Evolutionary conservation across 2,329 filamentous ascomycete species (phyloP), one percentile per base, ranked within the genome.

Genomic region (Colletotrichum sp.): DNA sequence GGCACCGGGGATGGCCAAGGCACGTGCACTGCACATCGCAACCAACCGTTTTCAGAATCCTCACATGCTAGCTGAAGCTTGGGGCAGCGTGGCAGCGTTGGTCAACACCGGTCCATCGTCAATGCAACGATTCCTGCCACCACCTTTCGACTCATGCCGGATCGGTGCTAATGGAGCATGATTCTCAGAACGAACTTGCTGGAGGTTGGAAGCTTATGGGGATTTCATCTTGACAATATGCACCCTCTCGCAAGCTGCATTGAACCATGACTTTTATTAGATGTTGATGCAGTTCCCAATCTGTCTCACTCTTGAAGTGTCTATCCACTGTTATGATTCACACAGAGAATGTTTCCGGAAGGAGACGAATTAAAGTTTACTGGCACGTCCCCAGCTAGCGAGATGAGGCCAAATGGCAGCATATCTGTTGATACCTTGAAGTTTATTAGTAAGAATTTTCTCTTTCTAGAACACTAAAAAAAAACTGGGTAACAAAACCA

Each of bases 11-110:
- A 32, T 21, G n/a, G 44, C n/a, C n/a, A 63, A 65, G 73, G 73
- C 73, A 73, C 73, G 73, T 76, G 73, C 73, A 36, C 59, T 32
- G 26, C 32, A 21, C 49, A 73, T 73, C 70, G 59, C 44, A 52
- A 69, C 70, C 70, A 18, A 57, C 64, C 70, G 63, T 68, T 76
- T 73, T 64, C 73, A 76, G 73, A 60, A 76, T 76, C 62, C 73
- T 76, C 73, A 76, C 73, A 76, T 76, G 70, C 28, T 36, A 69
- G 71, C 30, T 71, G 30, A 39, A 52, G 62, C 44, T 73, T 70
- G 49, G 36, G 39, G 30, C 44, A 64, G n/a, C 36, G 64, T 26
- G 21, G 44, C 28, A 44, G 44, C 60, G 55, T 28, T n/a, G 28
- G 21, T 30, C 28, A 52, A 16, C 52, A n/a, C 18, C 24, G 59